Evolutionary conservation across 306 rosid species (phyloP), one percentile per base, ranked within the genome.

Genomic region (Prunus campanulata): DNA sequence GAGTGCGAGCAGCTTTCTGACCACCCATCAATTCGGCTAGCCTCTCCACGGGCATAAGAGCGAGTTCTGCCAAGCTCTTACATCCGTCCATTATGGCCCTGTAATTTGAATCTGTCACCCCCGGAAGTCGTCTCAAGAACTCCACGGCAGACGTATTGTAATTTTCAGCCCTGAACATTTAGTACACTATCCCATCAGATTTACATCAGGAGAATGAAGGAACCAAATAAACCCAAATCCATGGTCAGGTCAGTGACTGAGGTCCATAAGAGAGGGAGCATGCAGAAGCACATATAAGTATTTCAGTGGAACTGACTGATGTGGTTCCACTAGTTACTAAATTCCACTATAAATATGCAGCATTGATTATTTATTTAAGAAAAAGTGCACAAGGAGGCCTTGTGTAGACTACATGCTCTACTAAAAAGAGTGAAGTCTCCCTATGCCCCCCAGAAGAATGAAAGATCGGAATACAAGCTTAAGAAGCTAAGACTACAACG

Each of bases 111-210:
- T 95, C 97, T 5, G 92, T 84, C 65, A 95, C 93, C 35, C 97
- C 98, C 2, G 97, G 98, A 75, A 95, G 98, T 74, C 97, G 77
- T 80, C 98, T 89, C 77, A 95, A 86, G 71, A 89, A 95, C 87
- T 95, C 98, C 82, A 95, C 90, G 0, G 98, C 98, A 29, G 89
- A 89, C 19, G 98, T 95, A 74, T 95, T 95, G 89, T 88, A 95
- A 80, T 92, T 95, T 83, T 95, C 98, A 46, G 97, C 98, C 79
- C 97, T 95, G 88, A 60, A 13, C 44, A 83, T 35, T 18, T 32
- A 15, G 12, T 71, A 60, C 52, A 63, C 50, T 19, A 52, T 74
- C 60, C 55, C 60, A 70, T 77, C 76, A 79, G 62, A 64, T 27
- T 79, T 74, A 12, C 60, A 61, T 20, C 44, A 3, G 13, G 65